These are phyloP conservation scores for Pistacia vera DNA, from an alignment of 345 rosid genomes.

Conservation along the genomic window DNA sequence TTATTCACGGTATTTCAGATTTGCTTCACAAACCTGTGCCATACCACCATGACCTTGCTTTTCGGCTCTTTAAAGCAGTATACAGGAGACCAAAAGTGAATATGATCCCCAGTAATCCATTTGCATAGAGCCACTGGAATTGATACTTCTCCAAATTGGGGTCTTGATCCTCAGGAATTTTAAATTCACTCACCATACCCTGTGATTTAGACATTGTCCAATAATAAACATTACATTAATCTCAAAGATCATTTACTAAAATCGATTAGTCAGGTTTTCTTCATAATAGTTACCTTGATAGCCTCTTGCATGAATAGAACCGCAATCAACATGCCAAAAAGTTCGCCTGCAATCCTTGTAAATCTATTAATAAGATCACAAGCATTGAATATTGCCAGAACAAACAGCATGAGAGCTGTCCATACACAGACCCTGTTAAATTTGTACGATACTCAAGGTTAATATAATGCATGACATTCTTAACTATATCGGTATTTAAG, in stretches of 20 bases:
- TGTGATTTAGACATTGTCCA: slow-evolving; percentile 23
- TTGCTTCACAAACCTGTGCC: slow-evolving; percentile 54
- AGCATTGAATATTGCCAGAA: slow-evolving; percentile 63
- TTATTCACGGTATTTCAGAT: background rate
- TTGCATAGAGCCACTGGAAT: slow-evolving; percentile 72
- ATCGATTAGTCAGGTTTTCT: background rate
- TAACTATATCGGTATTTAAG: background rate
- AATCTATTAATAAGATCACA: slow-evolving; percentile 71
- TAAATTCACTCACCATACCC: slow-evolving; percentile 76
- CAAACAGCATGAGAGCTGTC: slow-evolving; percentile 75
- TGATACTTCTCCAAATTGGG: slow-evolving; percentile 42
- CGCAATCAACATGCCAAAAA: slow-evolving; percentile 81
- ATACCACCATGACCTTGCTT: slow-evolving; percentile 76
- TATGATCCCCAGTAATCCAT: slow-evolving; percentile 74
- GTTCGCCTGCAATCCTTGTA: slow-evolving; percentile 82
- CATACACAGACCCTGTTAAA: slow-evolving; percentile 83
- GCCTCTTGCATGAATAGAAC: slow-evolving; percentile 88
- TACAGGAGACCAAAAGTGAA: slow-evolving; percentile 67
- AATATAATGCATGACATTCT: background rate
- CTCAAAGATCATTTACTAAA: background rate
- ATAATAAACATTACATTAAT: background rate
- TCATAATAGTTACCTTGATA: slow-evolving; percentile 46
- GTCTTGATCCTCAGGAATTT: slow-evolving; percentile 48
- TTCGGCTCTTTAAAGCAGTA: slow-evolving; percentile 72
- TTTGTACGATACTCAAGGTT: background rate